Evolutionary conservation across 768 basidiomycete genomes (phyloP), one percentile per base, ranked within the genome.

Genomic region (Hysterangium stoloniferum): DNA sequence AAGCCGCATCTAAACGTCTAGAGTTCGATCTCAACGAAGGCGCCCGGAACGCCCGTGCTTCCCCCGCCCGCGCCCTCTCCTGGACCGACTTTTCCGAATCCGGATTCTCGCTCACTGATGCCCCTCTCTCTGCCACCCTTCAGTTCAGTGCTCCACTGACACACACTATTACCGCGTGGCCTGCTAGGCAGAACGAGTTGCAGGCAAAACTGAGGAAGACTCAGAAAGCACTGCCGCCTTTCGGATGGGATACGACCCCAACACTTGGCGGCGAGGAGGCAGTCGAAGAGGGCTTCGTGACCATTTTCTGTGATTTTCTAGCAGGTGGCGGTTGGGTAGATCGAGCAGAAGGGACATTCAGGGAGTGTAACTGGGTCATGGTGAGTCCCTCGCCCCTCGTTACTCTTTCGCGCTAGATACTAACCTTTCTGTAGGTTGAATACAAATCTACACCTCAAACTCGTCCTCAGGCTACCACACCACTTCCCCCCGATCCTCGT

Each of bases 21-120:
- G 80, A 91, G 61, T 98, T 99, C 64, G 94, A 98, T 64, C 65
- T 97, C 55, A 94, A 83, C 0, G 96, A 98, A 68, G 76, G 82
- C 50, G 93, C 93, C 22, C 74, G 89, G 54, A 75, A 72, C 62
- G 80, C 78, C 48, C 57, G 82, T 59, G 11, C 54, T 45, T 49
- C 25, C 52, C 11, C 29, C 42, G 12, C 2, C 34, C 28, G 81
- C 48, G 94, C 93, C 0, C 74, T 97, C 54, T 79, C 81, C 17
- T 97, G 93, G 93, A 83, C 79, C 44, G 92, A 95, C 64, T 96
- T 97, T 61, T 88, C 90, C 12, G 62, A 74, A 0, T 68, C 83
- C 11, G 93, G 93, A 2, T 97, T 97, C 69, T 70, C 84, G 7
- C 83, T 91, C 19, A 75, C 72, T 8, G 88, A 94, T 53, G 79